Base-by-base conservation (phyloP, 371 early-diverging fungal genomes). In the Blakeslea trispora region DNA sequence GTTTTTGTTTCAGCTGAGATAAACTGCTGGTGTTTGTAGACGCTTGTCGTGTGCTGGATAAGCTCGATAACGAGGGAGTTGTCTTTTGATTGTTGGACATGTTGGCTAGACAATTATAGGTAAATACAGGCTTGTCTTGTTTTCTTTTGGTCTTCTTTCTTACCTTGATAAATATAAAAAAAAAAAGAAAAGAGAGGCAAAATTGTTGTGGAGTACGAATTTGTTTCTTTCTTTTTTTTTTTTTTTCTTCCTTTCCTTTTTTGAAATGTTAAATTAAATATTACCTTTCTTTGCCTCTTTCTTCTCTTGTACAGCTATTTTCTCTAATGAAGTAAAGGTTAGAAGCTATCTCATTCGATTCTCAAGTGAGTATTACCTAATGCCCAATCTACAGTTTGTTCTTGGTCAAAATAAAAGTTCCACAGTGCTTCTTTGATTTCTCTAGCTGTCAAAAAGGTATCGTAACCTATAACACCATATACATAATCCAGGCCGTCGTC, bases 351-450 rank as follows among this genome's bases (percentile, higher is more conserved):
- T n/a, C n/a, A n/a, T n/a, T n/a, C n/a, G n/a, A n/a, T n/a, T n/a
- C n/a, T n/a, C n/a, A n/a, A n/a, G n/a, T n/a, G n/a, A n/a, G n/a
- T 44, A 42, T 60, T 79, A 87, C 89, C 85, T 34, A 85, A 59
- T 23, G 83, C 70, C 70, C 81, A 86, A 19, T 73, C 67, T 3
- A 84, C 68, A 0, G 85, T 75, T 51, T 85, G 64, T 35, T 83
- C 74, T 28, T 68, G 64, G 41, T 87, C 82, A 61, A 83, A 83
- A 51, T 83, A 85, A 46, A 82, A 85, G 48, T 87, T 74, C 84
- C 84, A 85, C 22, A 89, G 56, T 10, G 85, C 74, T 52, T 87
- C 85, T 60, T 84, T 81, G 34, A 89, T 84, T 46, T 86, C 85
- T 39, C 70, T 67, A 48, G 69, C 69, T 9, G 81, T 63, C 7